Evolutionary conservation across 257 asterid species (phyloP).

Genomic region (Capsicum chinense): DNA sequence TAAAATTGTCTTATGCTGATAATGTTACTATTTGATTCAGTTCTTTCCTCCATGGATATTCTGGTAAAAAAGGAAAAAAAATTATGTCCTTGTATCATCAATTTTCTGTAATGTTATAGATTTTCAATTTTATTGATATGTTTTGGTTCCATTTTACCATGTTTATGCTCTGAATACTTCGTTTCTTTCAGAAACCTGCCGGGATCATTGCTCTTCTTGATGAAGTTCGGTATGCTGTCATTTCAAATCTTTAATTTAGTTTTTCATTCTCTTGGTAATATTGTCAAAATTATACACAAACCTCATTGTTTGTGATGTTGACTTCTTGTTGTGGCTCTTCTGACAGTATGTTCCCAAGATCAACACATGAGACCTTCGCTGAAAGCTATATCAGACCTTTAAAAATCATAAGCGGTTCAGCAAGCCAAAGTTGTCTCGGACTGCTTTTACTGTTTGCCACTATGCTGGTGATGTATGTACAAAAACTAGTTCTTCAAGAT

Average conservation of each 20-base stretch:
- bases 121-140: constrained; percentile 9
- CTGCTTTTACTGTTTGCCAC: no score
- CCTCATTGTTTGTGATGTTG: neutral
- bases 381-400: constrained; percentile 83
- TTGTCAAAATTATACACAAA: neutral
- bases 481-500: no score
- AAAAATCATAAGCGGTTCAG: constrained; percentile 74
- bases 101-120: neutral
- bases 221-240: constrained; percentile 81
- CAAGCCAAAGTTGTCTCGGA: no score
- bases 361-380: constrained; percentile 84
- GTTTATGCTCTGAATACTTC: constrained; percentile 29
- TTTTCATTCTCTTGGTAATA: constrained; percentile 11
- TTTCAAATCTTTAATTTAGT: neutral
- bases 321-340: constrained; percentile 24
- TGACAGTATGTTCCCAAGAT: constrained; percentile 93
- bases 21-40: neutral
- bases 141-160: constrained; percentile 24
- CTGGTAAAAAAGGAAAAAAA: neutral
- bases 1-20: neutral
- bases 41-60: constrained; percentile 18
- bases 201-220: constrained; percentile 94
- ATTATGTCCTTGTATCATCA: neutral
- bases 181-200: constrained; percentile 80
- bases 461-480: no score